phyloP scores from a whole-genome alignment of 495 filamentous ascomycete species.

The Aspergillus nanangensis region DNA sequence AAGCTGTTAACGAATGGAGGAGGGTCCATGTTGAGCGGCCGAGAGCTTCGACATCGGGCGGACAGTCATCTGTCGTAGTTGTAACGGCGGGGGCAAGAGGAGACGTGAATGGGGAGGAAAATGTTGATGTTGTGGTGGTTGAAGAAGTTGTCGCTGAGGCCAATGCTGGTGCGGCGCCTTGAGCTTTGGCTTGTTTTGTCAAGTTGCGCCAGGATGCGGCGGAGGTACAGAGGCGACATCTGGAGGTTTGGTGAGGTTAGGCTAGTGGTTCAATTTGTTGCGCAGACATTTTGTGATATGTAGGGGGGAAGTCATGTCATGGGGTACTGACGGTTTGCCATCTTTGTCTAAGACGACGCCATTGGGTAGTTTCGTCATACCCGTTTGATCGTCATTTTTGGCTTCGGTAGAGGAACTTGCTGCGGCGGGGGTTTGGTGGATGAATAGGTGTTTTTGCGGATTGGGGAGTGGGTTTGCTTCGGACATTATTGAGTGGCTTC shows the following conservation, averaged over 20 bases:
- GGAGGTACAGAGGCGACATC: slow-evolving; percentile 86
- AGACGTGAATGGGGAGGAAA: slow-evolving; percentile 11
- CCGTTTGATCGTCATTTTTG: slow-evolving; percentile 20
- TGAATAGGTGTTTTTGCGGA: slow-evolving; percentile 14
- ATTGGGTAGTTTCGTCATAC: slow-evolving; percentile 54
- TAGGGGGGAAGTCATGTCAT: not conserved
- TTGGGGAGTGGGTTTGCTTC: slow-evolving; percentile 5
- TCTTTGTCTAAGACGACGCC: slow-evolving; percentile 86
- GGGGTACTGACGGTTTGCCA: slow-evolving; percentile 83
- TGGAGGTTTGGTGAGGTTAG: slow-evolving; percentile 31
- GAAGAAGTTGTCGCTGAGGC: slow-evolving; percentile 5
- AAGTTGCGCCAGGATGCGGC: slow-evolving; percentile 65
- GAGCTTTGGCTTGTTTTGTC: slow-evolving; percentile 49
- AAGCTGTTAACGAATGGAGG: slow-evolving; percentile 82
- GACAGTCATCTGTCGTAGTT: slow-evolving; percentile 37
- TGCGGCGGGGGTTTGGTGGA: slow-evolving; percentile 13
- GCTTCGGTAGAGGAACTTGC: slow-evolving; percentile 18
- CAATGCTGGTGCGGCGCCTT: slow-evolving; percentile 6
- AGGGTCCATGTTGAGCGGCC: slow-evolving; percentile 90
- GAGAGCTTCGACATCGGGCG: slow-evolving; percentile 67
- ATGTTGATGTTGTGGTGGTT: slow-evolving; percentile 8
- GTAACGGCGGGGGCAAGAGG: slow-evolving; percentile 11
- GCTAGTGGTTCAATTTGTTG: too few species aligned
- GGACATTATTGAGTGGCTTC: not conserved
- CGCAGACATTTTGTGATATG: not conserved